These are phyloP conservation scores for Podospora conica DNA, from an alignment of 495 filamentous ascomycete species.

Conservation along the genomic window DNA sequence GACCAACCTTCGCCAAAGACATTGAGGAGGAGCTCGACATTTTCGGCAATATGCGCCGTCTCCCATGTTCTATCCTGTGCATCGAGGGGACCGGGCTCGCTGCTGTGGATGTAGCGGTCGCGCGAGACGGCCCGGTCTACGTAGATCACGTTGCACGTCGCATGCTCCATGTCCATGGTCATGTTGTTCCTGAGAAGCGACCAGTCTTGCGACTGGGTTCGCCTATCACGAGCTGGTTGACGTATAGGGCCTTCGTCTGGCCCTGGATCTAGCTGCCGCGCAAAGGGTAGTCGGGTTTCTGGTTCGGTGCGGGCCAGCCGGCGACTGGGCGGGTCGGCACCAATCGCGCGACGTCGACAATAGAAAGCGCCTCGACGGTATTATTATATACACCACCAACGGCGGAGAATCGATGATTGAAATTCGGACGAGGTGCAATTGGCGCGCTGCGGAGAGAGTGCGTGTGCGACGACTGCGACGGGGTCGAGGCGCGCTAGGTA, in stretches of 20 bases:
- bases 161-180: slow-evolving; percentile 54
- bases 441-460: not conserved
- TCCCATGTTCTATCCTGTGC: slow-evolving; percentile 17
- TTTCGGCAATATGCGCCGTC: slow-evolving; percentile 37
- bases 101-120: slow-evolving; percentile 39
- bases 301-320: slow-evolving; percentile 11
- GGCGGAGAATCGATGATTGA: not conserved
- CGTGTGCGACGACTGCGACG: not conserved
- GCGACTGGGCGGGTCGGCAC: slow-evolving; percentile 16
- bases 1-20: slow-evolving; percentile 46
- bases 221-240: slow-evolving; percentile 31
- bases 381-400: not conserved
- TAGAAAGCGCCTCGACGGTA: not conserved
- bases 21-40: slow-evolving; percentile 41
- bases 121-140: slow-evolving; percentile 67
- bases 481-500: not conserved
- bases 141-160: slow-evolving; percentile 73
- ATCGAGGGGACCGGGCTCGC: not conserved
- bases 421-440: not conserved
- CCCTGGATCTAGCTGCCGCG: slow-evolving; percentile 3
- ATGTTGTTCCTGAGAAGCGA: slow-evolving; percentile 37
- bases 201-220: slow-evolving; percentile 45
- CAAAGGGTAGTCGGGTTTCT: slow-evolving; percentile 7
- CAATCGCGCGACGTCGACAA: slow-evolving; percentile 12
- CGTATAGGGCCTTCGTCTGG: slow-evolving; percentile 16